phyloP scores from a whole-genome alignment of 306 rosid species.

The Acacia confusa region DNA sequence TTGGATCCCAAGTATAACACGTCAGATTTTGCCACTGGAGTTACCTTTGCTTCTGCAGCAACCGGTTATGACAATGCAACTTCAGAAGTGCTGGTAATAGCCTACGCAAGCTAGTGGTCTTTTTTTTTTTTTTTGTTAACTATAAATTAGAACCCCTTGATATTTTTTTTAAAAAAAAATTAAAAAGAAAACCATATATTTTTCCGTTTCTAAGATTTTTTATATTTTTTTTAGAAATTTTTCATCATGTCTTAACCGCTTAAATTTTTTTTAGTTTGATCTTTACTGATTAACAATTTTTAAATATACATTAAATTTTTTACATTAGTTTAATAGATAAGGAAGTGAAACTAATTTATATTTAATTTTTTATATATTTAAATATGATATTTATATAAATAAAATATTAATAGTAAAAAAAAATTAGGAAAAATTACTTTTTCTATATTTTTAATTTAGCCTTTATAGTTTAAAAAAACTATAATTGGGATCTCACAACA shows the following conservation, averaged over 20 bases:
- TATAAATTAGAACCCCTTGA: neutral
- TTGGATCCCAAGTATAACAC: slow-evolving; percentile 77
- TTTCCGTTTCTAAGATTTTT: neutral
- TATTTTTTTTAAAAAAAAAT: neutral
- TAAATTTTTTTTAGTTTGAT: neutral
- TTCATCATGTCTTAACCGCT: neutral
- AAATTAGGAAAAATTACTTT: neutral
- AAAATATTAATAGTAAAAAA: neutral
- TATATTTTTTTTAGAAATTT: no score
- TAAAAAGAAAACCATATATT: neutral
- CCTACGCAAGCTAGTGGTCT: neutral
- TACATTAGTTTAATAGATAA: neutral
- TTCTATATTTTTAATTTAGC: neutral
- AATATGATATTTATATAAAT: neutral
- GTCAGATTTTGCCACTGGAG: slow-evolving; percentile 75
- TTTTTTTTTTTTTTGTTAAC: neutral
- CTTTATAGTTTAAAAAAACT: neutral
- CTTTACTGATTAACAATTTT: neutral
- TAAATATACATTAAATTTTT: neutral
- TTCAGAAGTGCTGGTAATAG: slow-evolving; percentile 68
- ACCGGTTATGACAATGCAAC: slow-evolving; percentile 92
- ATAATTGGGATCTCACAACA: neutral
- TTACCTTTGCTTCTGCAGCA: slow-evolving; percentile 92
- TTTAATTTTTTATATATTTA: neutral
- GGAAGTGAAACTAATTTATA: neutral